Percentiles rank a stretch among this genome's conserved stretches.
phyloP scores from a whole-genome alignment of 2,329 filamentous ascomycete genomes.

The Phialocephala subalpina region DNA sequence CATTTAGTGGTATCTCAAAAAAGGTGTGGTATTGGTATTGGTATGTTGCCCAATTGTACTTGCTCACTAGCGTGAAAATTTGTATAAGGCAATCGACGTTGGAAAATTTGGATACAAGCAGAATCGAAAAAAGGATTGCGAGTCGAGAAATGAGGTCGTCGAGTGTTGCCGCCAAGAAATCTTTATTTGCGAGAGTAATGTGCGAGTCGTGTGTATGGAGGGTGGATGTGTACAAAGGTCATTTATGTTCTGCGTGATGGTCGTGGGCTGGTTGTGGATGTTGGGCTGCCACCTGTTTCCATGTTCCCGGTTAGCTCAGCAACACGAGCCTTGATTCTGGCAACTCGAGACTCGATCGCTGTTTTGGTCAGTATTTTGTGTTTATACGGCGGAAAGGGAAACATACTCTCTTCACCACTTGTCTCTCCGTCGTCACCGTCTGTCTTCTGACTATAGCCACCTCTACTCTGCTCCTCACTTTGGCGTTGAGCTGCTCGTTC shows the following conservation, averaged over 20 bases:
- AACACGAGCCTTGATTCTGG: constrained; percentile 96
- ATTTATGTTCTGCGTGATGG: constrained; percentile 23
- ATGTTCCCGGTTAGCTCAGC: constrained; percentile 91
- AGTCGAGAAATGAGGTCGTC: constrained; percentile 4
- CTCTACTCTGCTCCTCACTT: constrained; percentile 68
- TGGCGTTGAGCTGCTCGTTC: constrained; percentile 74
- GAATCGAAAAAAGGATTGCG: constrained; percentile 6
- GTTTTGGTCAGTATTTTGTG: constrained; percentile 40
- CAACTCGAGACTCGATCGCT: constrained; percentile 96
- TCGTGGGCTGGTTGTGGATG: constrained; percentile 19
- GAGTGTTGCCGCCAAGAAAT: not conserved
- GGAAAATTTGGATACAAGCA: constrained; percentile 14
- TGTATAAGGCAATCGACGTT: not conserved
- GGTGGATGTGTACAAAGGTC: constrained; percentile 5
- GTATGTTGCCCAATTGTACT: constrained; percentile 5
- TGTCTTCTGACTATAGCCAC: constrained; percentile 62
- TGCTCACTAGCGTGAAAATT: constrained; percentile 11
- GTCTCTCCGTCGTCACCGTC: constrained; percentile 85
- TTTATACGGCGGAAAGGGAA: not conserved
- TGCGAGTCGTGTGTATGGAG: not conserved
- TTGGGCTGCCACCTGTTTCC: constrained; percentile 53
- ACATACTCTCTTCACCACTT: constrained; percentile 94
- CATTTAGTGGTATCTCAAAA: constrained; percentile 38
- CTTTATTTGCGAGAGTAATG: not conserved
- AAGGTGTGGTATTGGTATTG: constrained; percentile 15